A percentile compares a stretch with the other conserved stretches of the same genome.
Conservation (phyloP, 2,329 filamentous ascomycete species). For the Neofusicoccum laricinum region DNA sequence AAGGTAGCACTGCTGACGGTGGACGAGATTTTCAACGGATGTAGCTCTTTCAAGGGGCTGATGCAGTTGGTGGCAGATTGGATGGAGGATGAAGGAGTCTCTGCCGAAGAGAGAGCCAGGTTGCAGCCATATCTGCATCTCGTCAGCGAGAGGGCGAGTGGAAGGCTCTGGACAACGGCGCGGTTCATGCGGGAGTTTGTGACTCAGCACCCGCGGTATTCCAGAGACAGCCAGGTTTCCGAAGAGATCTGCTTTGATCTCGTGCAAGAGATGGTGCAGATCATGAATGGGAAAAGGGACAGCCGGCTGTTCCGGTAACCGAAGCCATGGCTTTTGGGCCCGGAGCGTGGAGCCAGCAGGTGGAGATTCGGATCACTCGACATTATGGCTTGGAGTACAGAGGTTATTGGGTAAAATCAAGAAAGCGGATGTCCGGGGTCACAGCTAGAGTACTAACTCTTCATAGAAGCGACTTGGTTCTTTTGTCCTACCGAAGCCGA, state of each 20-base stretch:
- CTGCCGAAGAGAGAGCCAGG: background rate
- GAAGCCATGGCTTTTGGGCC: too few relatives aligned
- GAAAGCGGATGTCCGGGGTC: too few relatives aligned
- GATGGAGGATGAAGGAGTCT: background rate
- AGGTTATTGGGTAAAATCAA: too few relatives aligned
- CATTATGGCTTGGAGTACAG: too few relatives aligned
- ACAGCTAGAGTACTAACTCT: too few relatives aligned
- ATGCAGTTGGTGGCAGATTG: background rate
- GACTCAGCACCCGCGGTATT: background rate
- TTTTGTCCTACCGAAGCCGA: too few relatives aligned
- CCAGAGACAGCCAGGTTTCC: background rate
- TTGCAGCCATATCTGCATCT: background rate
- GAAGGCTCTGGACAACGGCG: background rate
- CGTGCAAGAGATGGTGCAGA: background rate
- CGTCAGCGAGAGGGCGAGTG: background rate
- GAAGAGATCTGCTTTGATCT: background rate
- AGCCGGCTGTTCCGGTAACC: background rate
- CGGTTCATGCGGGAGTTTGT: background rate
- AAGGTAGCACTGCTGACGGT: background rate
- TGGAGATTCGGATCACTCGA: too few relatives aligned
- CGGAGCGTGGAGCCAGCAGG: too few relatives aligned
- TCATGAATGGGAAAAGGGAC: background rate
- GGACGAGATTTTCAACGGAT: background rate
- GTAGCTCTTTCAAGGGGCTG: background rate
- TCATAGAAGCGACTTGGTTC: too few relatives aligned